Conservation (phyloP, 345 rosid genomes). For the Reutealis trisperma region DNA sequence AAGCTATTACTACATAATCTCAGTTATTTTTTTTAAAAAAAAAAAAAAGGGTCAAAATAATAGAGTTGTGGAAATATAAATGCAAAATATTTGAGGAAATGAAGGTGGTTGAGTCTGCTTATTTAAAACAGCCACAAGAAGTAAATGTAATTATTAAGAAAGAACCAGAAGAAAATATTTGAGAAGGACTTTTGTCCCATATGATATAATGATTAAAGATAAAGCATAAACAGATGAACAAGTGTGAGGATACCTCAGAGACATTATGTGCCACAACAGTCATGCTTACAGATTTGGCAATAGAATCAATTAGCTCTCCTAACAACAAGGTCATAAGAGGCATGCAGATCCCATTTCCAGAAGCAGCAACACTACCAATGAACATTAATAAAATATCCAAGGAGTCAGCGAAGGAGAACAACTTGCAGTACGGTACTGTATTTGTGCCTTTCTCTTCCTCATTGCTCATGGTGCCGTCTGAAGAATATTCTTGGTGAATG, state of each 20-base stretch:
- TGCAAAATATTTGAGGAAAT: not conserved
- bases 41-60: not conserved
- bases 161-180: not conserved
- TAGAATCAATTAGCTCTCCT: constrained; percentile 35
- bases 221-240: not conserved
- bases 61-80: not conserved
- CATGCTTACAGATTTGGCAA: not conserved
- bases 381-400: constrained; percentile 53
- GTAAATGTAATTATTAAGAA: too few relatives aligned
- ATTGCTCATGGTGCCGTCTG: constrained; percentile 1
- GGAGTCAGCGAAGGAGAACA: constrained; percentile 69
- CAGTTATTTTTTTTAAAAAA: too few relatives aligned
- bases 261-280: constrained; percentile 7
- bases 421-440: constrained; percentile 36
- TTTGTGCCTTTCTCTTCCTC: constrained; percentile 13
- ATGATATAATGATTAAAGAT: not conserved
- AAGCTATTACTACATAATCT: not conserved
- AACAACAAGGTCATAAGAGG: constrained; percentile 66
- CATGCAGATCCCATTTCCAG: constrained; percentile 58
- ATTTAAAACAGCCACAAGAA: not conserved
- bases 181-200: not conserved
- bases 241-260: constrained; percentile 8
- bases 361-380: constrained; percentile 53
- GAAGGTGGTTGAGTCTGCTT: too few relatives aligned
- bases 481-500: not conserved